phyloP scores from a whole-genome alignment of 2,329 filamentous ascomycete genomes.

The Apiospora koreana region DNA sequence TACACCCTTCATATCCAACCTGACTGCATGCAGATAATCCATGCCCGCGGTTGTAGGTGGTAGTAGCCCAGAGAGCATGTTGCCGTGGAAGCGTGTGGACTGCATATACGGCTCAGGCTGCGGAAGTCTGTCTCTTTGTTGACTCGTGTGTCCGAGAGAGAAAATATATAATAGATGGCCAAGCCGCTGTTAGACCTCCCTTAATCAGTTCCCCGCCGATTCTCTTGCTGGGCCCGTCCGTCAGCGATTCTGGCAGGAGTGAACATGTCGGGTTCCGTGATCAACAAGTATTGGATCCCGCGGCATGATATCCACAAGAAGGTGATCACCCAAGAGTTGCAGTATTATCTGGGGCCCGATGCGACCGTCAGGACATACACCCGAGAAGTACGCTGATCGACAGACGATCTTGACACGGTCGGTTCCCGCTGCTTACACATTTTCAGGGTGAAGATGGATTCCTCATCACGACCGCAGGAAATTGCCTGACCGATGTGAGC shows the following conservation, averaged over 20 bases:
- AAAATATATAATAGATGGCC: slow-evolving; percentile 13
- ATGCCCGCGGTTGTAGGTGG: not conserved
- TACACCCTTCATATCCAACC: not conserved
- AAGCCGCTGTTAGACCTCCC: slow-evolving; percentile 22
- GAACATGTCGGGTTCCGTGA: slow-evolving; percentile 40
- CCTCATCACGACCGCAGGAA: slow-evolving; percentile 58
- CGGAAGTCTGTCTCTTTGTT: not conserved
- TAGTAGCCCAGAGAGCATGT: not conserved
- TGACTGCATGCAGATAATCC: not conserved
- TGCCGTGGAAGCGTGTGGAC: not conserved
- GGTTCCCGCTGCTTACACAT: slow-evolving; percentile 24
- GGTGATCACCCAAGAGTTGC: slow-evolving; percentile 59
- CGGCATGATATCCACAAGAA: slow-evolving; percentile 61
- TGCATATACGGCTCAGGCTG: not conserved
- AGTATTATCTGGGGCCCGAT: slow-evolving; percentile 59
- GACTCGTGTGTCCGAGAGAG: not conserved
- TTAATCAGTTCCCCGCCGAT: not conserved
- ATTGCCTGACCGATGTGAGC: slow-evolving; percentile 61
- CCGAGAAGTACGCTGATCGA: slow-evolving; percentile 45
- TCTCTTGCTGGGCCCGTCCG: not conserved
- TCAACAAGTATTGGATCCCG: slow-evolving; percentile 64
- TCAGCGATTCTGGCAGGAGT: not conserved
- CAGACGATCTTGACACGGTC: slow-evolving; percentile 16
- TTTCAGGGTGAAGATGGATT: slow-evolving; percentile 61
- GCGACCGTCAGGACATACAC: slow-evolving; percentile 59